phyloP scores from a whole-genome alignment of 202 grass and related monocot species.

The Zoysia matrella region DNA sequence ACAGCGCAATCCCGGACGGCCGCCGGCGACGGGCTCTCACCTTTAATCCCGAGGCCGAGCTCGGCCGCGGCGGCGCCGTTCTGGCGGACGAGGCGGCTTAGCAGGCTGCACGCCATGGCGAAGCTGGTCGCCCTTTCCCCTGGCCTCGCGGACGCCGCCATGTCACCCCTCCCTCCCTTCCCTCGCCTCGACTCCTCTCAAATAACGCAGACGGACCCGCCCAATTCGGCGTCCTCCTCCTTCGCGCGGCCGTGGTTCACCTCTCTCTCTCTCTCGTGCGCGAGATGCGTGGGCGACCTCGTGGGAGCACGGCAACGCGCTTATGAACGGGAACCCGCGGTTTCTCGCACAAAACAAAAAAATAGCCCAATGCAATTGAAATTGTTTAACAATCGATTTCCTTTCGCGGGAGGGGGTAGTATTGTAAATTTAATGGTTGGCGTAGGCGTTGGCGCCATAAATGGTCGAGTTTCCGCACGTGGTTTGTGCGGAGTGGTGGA shows the following conservation, averaged over 20 bases:
- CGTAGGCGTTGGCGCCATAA: not conserved
- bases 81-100: conserved; percentile 79
- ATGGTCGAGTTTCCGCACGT: conserved; percentile 38
- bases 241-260: not conserved
- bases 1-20: not conserved
- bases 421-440: not conserved
- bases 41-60: conserved; percentile 63
- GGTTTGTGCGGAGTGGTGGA: conserved; percentile 24
- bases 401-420: not conserved
- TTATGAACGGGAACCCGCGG: conserved; percentile 33
- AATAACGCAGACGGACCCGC: conserved; percentile 5
- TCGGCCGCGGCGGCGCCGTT: conserved; percentile 68
- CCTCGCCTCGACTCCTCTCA: not conserved
- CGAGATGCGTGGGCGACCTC: too few species aligned
- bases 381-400: not conserved
- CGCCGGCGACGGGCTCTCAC: conserved; percentile 10
- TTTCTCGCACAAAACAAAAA: conserved; percentile 4
- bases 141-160: conserved; percentile 55
- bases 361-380: not conserved
- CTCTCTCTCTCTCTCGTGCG: not conserved
- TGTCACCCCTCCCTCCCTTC: conserved; percentile 7
- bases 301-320: not conserved
- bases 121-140: conserved; percentile 82
- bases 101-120: conserved; percentile 73
- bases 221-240: not conserved